A percentile compares a stretch with the other conserved stretches of the same genome.
phyloP scores from a whole-genome alignment of 2,329 filamentous ascomycete species.

The Sporothrix globosa region DNA sequence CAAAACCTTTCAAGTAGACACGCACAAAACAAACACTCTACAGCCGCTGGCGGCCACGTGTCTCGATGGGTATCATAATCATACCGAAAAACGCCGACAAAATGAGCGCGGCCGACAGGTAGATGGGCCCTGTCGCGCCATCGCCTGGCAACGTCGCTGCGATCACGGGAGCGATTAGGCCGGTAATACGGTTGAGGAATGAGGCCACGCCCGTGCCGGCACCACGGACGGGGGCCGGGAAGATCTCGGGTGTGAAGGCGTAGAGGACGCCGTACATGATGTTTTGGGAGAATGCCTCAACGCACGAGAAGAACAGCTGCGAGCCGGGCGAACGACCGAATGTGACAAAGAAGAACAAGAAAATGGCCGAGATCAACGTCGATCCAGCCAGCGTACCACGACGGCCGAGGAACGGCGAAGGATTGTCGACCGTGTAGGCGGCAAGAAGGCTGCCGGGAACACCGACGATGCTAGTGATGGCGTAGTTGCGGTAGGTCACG shows the following conservation, averaged over 20 bases:
- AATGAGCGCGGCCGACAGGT: slow-evolving; percentile 60
- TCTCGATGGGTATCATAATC: slow-evolving; percentile 65
- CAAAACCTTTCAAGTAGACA: slow-evolving; percentile 5
- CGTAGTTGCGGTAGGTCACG: slow-evolving; percentile 75
- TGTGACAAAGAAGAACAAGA: slow-evolving; percentile 68
- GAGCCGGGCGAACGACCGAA: slow-evolving; percentile 59
- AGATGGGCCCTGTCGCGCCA: slow-evolving; percentile 61
- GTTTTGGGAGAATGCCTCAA: slow-evolving; percentile 73
- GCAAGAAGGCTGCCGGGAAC: slow-evolving; percentile 77
- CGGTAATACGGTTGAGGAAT: slow-evolving; percentile 69
- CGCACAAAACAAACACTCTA: slow-evolving; percentile 39
- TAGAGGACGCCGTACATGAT: slow-evolving; percentile 79
- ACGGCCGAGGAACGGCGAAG: slow-evolving; percentile 66
- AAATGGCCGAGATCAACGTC: slow-evolving; percentile 68
- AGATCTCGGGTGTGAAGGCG: slow-evolving; percentile 76
- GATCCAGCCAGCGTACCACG: slow-evolving; percentile 71
- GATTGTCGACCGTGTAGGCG: slow-evolving; percentile 69
- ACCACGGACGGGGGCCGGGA: slow-evolving; percentile 71
- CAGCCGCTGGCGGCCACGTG: slow-evolving; percentile 60
- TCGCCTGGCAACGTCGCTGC: slow-evolving; percentile 64
- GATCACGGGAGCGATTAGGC: slow-evolving; percentile 69
- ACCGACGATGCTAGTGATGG: slow-evolving; percentile 75
- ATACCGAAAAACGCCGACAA: slow-evolving; percentile 63
- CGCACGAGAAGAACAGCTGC: slow-evolving; percentile 68
- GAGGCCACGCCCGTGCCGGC: slow-evolving; percentile 73